phyloP scores from a whole-genome alignment of 1,284 basidiomycete genomes.

The Pseudozyma sp. region DNA sequence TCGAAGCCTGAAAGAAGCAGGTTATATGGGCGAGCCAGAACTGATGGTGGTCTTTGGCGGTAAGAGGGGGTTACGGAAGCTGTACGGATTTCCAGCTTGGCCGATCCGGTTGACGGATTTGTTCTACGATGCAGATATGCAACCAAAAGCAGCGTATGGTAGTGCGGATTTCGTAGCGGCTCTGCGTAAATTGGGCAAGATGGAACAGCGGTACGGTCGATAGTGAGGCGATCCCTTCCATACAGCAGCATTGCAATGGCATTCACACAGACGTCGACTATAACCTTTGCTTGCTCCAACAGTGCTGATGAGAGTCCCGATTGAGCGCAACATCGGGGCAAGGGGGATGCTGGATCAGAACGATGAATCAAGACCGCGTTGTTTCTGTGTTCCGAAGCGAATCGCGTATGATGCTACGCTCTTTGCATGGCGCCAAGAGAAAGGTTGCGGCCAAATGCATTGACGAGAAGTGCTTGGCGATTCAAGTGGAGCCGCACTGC shows the following conservation, averaged over 20 bases:
- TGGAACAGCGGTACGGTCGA: slow-evolving; percentile 38
- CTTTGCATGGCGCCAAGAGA: too few relatives aligned
- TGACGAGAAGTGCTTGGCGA: too few relatives aligned
- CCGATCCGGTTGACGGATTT: slow-evolving; percentile 37
- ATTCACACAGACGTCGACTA: neutral
- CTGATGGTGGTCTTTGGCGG: slow-evolving; percentile 33
- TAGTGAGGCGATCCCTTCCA: slow-evolving; percentile 1
- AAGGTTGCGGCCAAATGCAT: too few relatives aligned
- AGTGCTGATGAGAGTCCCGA: too few relatives aligned
- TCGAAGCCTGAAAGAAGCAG: neutral
- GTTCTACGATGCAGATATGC: slow-evolving; percentile 26
- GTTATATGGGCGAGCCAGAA: slow-evolving; percentile 36
- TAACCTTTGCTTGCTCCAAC: too few relatives aligned
- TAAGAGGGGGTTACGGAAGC: slow-evolving; percentile 4
- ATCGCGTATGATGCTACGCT: too few relatives aligned
- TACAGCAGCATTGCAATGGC: neutral
- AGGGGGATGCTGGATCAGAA: too few relatives aligned
- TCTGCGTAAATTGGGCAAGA: slow-evolving; percentile 25
- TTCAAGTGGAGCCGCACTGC: too few relatives aligned
- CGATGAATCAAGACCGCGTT: too few relatives aligned
- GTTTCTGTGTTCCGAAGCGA: too few relatives aligned
- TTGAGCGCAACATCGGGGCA: too few relatives aligned
- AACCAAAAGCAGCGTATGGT: slow-evolving; percentile 4
- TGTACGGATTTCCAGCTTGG: slow-evolving; percentile 48
- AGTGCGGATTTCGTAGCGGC: slow-evolving; percentile 25